These are phyloP conservation scores for Trametes coccinea DNA, from an alignment of 768 basidiomycete species.

Conservation along the genomic window DNA sequence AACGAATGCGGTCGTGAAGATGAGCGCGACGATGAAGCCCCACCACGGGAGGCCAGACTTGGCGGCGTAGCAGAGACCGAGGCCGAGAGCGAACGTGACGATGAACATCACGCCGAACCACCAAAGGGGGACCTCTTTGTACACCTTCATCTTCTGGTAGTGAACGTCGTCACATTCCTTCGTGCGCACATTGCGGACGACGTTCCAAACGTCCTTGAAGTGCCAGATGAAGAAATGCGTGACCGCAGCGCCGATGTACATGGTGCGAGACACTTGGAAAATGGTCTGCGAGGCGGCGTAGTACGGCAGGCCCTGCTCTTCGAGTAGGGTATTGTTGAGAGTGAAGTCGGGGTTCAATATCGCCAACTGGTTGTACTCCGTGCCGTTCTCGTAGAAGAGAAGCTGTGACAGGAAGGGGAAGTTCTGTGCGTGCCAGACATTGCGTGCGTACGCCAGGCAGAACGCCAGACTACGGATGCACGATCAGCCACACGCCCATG, in stretches of 20 bases:
- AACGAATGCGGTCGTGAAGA: slow-evolving; percentile 50
- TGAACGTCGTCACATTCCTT: slow-evolving; percentile 46
- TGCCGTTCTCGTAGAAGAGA: slow-evolving; percentile 46
- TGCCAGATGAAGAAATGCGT: slow-evolving; percentile 38
- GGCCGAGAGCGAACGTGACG: slow-evolving; percentile 46
- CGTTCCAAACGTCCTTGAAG: slow-evolving; percentile 19
- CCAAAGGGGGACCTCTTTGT: slow-evolving; percentile 46
- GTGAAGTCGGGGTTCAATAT: slow-evolving; percentile 56
- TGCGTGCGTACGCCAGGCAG: slow-evolving; percentile 44
- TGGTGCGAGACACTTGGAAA: slow-evolving; percentile 28
- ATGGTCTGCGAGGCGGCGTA: slow-evolving; percentile 48
- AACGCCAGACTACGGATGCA: slow-evolving; percentile 30
- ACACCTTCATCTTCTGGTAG: slow-evolving; percentile 53
- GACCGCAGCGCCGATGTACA: slow-evolving; percentile 47
- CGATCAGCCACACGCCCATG: background rate
- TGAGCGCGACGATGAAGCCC: slow-evolving; percentile 47
- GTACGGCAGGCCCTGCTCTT: slow-evolving; percentile 46
- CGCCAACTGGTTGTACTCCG: slow-evolving; percentile 49
- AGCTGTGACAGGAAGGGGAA: slow-evolving; percentile 50
- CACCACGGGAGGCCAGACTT: slow-evolving; percentile 57
- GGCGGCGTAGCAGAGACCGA: slow-evolving; percentile 53
- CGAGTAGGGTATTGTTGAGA: slow-evolving; percentile 51
- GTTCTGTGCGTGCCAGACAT: slow-evolving; percentile 55
- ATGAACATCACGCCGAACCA: slow-evolving; percentile 48
- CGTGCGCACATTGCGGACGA: slow-evolving; percentile 28